Percentiles rank a stretch among this genome's conserved stretches.
Conservation (phyloP, 1,284 basidiomycete genomes). For the Amylostereum areolatum region DNA sequence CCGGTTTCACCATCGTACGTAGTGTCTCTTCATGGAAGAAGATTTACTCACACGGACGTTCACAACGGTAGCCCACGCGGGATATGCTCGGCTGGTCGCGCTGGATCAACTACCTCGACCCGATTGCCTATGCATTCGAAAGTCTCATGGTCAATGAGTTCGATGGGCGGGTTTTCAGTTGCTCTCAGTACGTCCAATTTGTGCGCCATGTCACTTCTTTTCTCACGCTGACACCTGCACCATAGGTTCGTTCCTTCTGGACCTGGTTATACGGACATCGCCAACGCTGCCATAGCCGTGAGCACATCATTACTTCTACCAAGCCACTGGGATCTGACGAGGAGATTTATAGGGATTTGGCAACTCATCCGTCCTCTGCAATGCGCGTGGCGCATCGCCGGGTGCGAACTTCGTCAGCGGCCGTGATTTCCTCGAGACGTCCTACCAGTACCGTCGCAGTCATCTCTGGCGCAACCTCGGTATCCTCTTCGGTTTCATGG, state of each 20-base stretch:
- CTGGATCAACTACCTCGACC: slow-evolving; percentile 81
- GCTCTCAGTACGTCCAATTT: slow-evolving; percentile 27
- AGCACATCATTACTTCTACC: no score
- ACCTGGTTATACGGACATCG: slow-evolving; percentile 56
- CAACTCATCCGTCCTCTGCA: slow-evolving; percentile 40
- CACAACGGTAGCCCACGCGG: slow-evolving; percentile 56
- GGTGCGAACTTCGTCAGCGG: slow-evolving; percentile 47
- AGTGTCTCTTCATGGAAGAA: no score
- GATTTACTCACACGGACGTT: no score
- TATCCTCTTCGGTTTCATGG: slow-evolving; percentile 55
- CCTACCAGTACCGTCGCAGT: slow-evolving; percentile 40
- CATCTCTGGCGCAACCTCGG: slow-evolving; percentile 58
- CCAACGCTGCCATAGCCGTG: no score
- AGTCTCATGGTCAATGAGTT: slow-evolving; percentile 43
- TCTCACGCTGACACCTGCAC: no score
- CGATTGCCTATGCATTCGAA: slow-evolving; percentile 40
- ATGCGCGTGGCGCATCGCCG: slow-evolving; percentile 47
- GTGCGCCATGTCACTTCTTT: no score
- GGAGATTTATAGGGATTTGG: no score
- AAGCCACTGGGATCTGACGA: no score
- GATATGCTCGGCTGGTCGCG: slow-evolving; percentile 86
- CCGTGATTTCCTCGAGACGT: slow-evolving; percentile 50
- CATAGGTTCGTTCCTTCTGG: slow-evolving; percentile 52
- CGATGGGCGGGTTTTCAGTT: slow-evolving; percentile 24
- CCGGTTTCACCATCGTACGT: slow-evolving; percentile 63